A percentile compares a stretch with the other conserved stretches of the same genome.
Conservation (phyloP, 805 yeast species). For the Kodamaea lidongshanica region DNA sequence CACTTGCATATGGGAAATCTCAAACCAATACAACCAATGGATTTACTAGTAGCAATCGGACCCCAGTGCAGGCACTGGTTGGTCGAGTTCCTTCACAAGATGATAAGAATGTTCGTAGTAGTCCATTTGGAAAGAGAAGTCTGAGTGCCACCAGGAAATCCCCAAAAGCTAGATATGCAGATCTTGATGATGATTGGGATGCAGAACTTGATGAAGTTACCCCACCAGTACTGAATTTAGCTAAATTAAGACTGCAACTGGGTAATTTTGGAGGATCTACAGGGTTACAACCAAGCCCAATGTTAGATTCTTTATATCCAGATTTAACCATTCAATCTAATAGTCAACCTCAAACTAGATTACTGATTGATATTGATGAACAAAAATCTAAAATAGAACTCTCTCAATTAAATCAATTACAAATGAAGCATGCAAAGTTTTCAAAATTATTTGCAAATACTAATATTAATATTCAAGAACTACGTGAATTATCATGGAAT, state of each 20-base stretch:
- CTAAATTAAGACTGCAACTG: conserved; percentile 2
- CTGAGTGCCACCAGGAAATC: conserved; percentile 5
- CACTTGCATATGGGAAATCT: conserved; percentile 17
- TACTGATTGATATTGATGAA: conserved; percentile 35
- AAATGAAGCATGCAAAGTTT: conserved; percentile 61
- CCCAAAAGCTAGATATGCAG: conserved; percentile 43
- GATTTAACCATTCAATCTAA: conserved; percentile 27
- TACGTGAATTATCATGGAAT: conserved; percentile 84
- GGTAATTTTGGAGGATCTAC: conserved; percentile 1
- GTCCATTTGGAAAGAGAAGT: conserved; percentile 7
- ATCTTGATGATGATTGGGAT: conserved; percentile 91
- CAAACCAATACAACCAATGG: conserved; percentile 1
- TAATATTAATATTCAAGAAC: conserved; percentile 56
- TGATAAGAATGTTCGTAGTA: background rate
- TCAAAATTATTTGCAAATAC: conserved; percentile 46
- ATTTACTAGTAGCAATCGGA: conserved; percentile 10
- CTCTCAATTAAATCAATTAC: conserved; percentile 52
- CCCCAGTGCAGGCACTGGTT: conserved; percentile 9
- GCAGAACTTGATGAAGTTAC: conserved; percentile 49
- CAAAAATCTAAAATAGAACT: conserved; percentile 39
- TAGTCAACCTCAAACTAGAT: conserved; percentile 24
- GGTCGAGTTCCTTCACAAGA: conserved; percentile 3
- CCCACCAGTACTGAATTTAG: conserved; percentile 2
- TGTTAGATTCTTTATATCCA: conserved; percentile 33
- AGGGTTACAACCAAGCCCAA: conserved; percentile 21